These are phyloP conservation scores for Astragalus glycyphyllos DNA, from an alignment of 306 rosid genomes.

Conservation along the genomic window DNA sequence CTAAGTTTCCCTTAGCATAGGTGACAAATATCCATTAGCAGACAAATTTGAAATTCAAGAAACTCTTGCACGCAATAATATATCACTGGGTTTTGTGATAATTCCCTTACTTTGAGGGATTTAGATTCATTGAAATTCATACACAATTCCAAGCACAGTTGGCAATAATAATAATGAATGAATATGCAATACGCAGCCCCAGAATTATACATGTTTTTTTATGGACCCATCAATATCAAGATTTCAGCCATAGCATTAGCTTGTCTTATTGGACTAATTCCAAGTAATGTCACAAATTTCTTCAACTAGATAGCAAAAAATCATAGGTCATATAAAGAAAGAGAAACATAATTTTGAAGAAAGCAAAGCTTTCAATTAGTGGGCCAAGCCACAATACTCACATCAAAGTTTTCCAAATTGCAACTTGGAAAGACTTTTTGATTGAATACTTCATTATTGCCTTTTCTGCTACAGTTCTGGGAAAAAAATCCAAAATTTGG, in stretches of 20 bases:
- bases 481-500: constrained; percentile 41
- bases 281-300: constrained; percentile 22
- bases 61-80: constrained; percentile 18
- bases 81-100: constrained; percentile 13
- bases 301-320: background rate
- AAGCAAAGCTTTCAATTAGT: constrained; percentile 37
- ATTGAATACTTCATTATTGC: constrained; percentile 37
- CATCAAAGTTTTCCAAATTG: constrained; percentile 36
- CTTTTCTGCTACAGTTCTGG: constrained; percentile 32
- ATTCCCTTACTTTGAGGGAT: constrained; percentile 52
- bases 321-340: constrained; percentile 32
- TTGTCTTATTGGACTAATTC: constrained; percentile 39
- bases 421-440: constrained; percentile 40
- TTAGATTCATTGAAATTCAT: constrained; percentile 40
- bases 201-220: constrained; percentile 15
- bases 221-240: constrained; percentile 49
- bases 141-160: constrained; percentile 39
- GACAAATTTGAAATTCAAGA: constrained; percentile 43
- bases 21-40: constrained; percentile 37
- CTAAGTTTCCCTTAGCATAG: constrained; percentile 25
- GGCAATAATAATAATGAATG: constrained; percentile 10
- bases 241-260: constrained; percentile 40
- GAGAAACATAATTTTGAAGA: constrained; percentile 43
- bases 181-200: constrained; percentile 29
- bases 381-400: constrained; percentile 30